Evolutionary conservation across 2,329 filamentous ascomycete species (phyloP).

Genomic region (Aureobasidium mangrovei): DNA sequence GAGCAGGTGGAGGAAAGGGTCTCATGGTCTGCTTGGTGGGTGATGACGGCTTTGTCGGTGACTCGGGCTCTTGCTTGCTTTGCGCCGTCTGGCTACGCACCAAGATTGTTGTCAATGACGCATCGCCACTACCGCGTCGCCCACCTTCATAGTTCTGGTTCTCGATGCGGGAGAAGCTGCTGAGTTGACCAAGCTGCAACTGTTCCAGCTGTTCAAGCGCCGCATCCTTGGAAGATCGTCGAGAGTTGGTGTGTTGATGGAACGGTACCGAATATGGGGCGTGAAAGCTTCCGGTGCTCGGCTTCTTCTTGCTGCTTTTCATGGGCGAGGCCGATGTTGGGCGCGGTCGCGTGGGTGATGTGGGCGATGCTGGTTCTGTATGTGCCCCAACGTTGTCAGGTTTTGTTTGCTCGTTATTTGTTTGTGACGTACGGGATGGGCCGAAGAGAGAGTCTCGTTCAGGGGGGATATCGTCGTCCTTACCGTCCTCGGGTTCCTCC

Average conservation of each 20-base stretch:
- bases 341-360: background rate
- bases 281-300: constrained; percentile 7
- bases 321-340: constrained; percentile 7
- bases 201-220: constrained; percentile 28
- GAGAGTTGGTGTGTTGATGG: constrained; percentile 21
- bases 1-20: background rate
- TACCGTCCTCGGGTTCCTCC: constrained; percentile 23
- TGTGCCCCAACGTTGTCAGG: constrained; percentile 1
- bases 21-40: background rate
- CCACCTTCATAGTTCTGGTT: constrained; percentile 27
- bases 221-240: constrained; percentile 30
- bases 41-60: constrained; percentile 5
- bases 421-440: constrained; percentile 9
- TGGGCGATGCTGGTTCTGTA: constrained; percentile 6
- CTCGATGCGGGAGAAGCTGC: constrained; percentile 24
- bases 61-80: constrained; percentile 2
- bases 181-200: constrained; percentile 13
- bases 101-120: constrained; percentile 18
- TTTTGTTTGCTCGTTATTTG: background rate
- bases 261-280: constrained; percentile 13
- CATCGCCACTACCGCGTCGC: constrained; percentile 28
- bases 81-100: constrained; percentile 16
- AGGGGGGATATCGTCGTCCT: constrained; percentile 23
- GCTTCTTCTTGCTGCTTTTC: constrained; percentile 6
- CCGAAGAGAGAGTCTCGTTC: constrained; percentile 17